Percentiles rank a stretch among this genome's conserved stretches.
Conservation (phyloP, 371 early-diverging fungal genomes). For the Apophysomyces variabilis region DNA sequence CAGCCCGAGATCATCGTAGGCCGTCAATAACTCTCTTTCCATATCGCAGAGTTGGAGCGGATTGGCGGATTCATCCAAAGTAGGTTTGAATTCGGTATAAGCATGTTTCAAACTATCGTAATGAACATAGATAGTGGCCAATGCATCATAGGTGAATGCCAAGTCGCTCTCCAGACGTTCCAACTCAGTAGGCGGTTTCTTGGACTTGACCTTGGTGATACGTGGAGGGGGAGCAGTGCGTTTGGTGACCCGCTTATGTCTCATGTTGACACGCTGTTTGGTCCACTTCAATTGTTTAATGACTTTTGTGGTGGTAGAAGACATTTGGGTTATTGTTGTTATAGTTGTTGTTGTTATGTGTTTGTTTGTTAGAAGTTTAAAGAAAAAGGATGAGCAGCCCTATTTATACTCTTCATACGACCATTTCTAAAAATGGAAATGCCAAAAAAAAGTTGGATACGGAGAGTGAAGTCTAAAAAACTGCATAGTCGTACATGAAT, state of each 20-base stretch:
- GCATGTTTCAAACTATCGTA: conserved; percentile 47
- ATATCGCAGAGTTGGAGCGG: conserved; percentile 43
- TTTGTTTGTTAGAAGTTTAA: background rate
- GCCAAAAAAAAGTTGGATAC: background rate
- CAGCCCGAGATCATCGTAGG: conserved; percentile 49
- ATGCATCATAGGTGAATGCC: conserved; percentile 38
- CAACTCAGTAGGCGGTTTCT: conserved; percentile 1
- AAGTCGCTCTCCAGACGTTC: conserved; percentile 39
- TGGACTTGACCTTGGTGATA: background rate
- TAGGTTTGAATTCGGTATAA: conserved; percentile 31
- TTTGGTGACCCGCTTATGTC: background rate
- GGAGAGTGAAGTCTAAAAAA: conserved; percentile 4
- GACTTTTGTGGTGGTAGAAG: conserved; percentile 3
- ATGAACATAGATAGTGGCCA: conserved; percentile 49
- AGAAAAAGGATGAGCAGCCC: background rate
- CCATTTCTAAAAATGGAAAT: background rate
- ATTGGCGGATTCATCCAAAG: conserved; percentile 31
- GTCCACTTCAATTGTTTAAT: background rate
- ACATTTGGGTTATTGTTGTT: background rate
- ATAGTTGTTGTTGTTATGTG: background rate
- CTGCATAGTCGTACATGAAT: background rate
- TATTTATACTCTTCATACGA: conserved; percentile 3
- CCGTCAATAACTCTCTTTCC: conserved; percentile 53
- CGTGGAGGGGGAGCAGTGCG: background rate
- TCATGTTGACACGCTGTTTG: background rate